These are phyloP conservation scores for Penicillium sp. DNA, from an alignment of 2,329 filamentous ascomycete species.

Conservation along the genomic window DNA sequence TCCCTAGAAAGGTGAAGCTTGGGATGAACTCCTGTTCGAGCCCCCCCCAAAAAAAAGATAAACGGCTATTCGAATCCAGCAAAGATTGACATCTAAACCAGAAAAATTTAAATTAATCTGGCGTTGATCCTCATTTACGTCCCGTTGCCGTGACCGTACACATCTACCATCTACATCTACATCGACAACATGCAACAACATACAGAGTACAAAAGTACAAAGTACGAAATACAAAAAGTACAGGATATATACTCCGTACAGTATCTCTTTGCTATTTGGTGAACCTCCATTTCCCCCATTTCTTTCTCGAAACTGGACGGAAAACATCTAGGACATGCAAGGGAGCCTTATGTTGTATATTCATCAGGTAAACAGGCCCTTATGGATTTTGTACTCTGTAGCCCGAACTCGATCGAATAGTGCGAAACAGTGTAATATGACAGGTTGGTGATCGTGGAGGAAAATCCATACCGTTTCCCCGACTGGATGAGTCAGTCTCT, in stretches of 20 bases:
- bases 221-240: not conserved
- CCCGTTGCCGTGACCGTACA: not conserved
- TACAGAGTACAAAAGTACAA: no score
- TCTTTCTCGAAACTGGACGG: not conserved
- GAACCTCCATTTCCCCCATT: not conserved
- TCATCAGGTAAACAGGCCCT: not conserved
- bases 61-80: not conserved
- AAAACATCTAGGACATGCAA: not conserved
- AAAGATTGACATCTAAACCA: not conserved
- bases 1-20: not conserved
- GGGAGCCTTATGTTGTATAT: not conserved
- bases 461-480: not conserved
- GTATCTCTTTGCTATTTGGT: not conserved
- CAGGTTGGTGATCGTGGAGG: not conserved
- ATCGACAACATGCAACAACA: not conserved
- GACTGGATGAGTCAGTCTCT: not conserved
- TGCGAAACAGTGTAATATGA: not conserved
- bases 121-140: constrained; percentile 11
- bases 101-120: not conserved
- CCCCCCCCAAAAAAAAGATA: not conserved
- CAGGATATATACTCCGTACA: not conserved
- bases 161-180: not conserved
- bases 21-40: constrained; percentile 1
- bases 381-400: not conserved
- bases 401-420: not conserved